These are phyloP conservation scores for Hura crepitans DNA, from an alignment of 441 rosid species.

Conservation along the genomic window DNA sequence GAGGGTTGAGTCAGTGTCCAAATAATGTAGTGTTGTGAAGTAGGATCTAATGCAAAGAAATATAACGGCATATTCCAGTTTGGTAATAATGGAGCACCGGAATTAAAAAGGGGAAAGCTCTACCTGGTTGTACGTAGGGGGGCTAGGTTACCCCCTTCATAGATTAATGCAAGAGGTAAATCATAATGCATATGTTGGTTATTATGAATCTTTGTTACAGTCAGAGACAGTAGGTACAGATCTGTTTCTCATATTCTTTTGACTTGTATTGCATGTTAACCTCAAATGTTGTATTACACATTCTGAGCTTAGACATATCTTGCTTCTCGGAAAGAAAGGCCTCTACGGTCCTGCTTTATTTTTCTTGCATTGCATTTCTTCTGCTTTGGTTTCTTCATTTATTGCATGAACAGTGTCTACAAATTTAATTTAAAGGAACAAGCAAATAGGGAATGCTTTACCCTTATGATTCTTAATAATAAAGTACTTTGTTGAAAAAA, in stretches of 20 bases:
- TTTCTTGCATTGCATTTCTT: too few species aligned
- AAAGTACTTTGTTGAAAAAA: too few species aligned
- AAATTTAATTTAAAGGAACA: too few species aligned
- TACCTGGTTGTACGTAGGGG: not conserved
- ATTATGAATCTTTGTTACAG: conserved; percentile 1
- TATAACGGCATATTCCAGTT: not conserved
- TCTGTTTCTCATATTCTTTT: not conserved
- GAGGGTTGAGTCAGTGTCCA: not conserved
- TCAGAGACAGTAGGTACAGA: not conserved
- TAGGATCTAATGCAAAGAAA: not conserved
- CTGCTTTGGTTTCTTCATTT: too few species aligned
- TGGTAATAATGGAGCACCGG: not conserved
- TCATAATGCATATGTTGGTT: not conserved
- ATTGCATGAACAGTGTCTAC: too few species aligned
- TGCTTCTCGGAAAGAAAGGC: too few species aligned
- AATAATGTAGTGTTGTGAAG: not conserved
- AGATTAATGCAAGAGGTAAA: not conserved
- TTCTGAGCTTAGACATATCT: not conserved
- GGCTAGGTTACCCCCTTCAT: not conserved
- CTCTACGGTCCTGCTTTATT: too few species aligned
- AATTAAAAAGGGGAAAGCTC: not conserved
- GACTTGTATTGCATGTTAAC: not conserved
- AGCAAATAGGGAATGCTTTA: too few species aligned
- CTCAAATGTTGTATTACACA: not conserved
- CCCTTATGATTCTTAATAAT: too few species aligned